Conservation (phyloP, 495 filamentous ascomycete genomes). For the Polyplosphaeria fusca region DNA sequence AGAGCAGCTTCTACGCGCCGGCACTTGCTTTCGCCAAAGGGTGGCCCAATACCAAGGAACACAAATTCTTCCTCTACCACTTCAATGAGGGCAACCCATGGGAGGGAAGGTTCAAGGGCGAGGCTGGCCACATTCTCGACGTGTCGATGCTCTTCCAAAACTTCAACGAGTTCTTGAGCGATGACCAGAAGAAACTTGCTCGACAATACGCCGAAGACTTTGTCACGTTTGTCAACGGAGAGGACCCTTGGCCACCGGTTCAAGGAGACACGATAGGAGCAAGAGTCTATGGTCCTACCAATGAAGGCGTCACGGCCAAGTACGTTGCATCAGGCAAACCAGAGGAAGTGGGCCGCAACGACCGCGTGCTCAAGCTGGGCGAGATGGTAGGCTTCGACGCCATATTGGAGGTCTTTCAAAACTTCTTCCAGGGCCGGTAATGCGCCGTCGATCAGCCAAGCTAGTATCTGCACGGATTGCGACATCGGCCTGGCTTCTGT, state of each 20-base stretch:
- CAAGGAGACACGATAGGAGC: constrained; percentile 11
- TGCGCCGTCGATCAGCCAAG: no score
- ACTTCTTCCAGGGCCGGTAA: constrained; percentile 23
- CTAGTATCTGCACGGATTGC: neutral
- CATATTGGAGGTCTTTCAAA: constrained; percentile 22
- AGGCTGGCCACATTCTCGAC: constrained; percentile 49
- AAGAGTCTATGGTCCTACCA: constrained; percentile 28
- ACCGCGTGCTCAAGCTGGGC: constrained; percentile 21
- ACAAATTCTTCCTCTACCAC: constrained; percentile 47
- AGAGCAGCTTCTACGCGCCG: constrained; percentile 29
- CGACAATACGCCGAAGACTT: constrained; percentile 24
- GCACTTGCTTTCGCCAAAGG: constrained; percentile 28
- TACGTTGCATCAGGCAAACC: constrained; percentile 20
- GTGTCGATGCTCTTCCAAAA: constrained; percentile 50
- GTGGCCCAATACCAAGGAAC: constrained; percentile 19
- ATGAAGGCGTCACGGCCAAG: constrained; percentile 20
- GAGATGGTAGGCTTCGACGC: constrained; percentile 25
- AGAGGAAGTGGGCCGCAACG: constrained; percentile 19
- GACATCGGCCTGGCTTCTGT: constrained; percentile 6
- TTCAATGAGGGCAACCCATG: constrained; percentile 53
- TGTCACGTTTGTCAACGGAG: constrained; percentile 25
- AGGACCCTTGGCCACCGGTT: constrained; percentile 27
- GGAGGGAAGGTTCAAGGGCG: constrained; percentile 48
- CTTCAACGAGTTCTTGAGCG: constrained; percentile 42
- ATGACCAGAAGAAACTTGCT: constrained; percentile 20